Evolutionary conservation across 176 grass and related monocot genomes (phyloP).

Genomic region (Cenchrus purpureus): DNA sequence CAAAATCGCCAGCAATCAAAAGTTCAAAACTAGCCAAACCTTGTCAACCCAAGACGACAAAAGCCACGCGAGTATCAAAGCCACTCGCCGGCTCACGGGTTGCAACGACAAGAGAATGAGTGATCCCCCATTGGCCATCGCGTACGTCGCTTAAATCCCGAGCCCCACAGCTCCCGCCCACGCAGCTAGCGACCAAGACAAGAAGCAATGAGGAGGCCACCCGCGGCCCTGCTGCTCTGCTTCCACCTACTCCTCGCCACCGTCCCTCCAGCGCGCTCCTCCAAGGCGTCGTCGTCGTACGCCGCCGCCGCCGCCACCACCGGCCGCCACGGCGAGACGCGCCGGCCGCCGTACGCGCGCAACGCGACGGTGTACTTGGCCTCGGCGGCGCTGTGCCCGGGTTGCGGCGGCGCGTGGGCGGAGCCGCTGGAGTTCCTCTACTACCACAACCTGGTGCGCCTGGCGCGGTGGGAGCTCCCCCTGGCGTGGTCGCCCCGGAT

Average conservation of each 20-base stretch:
- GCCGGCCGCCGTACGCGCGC: background rate
- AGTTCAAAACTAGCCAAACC: background rate
- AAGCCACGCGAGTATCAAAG: background rate
- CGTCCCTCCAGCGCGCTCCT: background rate
- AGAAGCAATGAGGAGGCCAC: background rate
- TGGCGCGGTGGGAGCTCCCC: slow-evolving; percentile 58
- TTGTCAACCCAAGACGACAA: slow-evolving; percentile 1
- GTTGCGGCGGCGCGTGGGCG: slow-evolving; percentile 47
- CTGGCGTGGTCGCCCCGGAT: slow-evolving; percentile 64
- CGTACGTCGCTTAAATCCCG: background rate
- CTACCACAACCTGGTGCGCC: slow-evolving; percentile 61
- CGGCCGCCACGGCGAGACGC: background rate
- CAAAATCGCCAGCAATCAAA: background rate
- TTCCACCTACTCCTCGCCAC: background rate
- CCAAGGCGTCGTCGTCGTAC: background rate
- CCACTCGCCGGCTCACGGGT: slow-evolving; percentile 21
- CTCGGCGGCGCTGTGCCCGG: slow-evolving; percentile 44
- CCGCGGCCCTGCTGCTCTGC: slow-evolving; percentile 1
- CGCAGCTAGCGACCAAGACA: background rate
- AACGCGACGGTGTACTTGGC: slow-evolving; percentile 51
- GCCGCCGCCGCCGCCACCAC: background rate
- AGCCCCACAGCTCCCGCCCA: background rate
- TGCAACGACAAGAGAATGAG: background rate
- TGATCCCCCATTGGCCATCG: background rate
- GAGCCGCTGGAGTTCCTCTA: slow-evolving; percentile 68